phyloP scores from a whole-genome alignment of 176 grass and related monocot species.

The Phragmites australis region DNA sequence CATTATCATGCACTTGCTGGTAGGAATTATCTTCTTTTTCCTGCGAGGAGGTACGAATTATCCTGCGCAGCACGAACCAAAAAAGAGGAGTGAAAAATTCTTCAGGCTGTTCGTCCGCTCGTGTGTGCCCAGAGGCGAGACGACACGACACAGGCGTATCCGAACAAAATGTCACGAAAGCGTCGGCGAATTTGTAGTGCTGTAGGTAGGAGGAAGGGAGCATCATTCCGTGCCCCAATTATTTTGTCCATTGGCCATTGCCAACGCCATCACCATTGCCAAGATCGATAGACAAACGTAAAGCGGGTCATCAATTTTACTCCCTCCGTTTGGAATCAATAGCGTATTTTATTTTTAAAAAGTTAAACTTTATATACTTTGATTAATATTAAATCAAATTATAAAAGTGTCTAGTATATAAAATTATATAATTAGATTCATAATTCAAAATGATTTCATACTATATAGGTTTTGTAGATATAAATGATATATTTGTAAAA shows the following conservation, averaged over 20 bases:
- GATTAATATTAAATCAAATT: too few relatives aligned
- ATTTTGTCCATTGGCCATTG: neutral
- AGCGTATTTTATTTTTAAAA: too few relatives aligned
- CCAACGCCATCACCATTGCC: neutral
- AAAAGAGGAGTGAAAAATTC: neutral
- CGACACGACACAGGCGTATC: neutral
- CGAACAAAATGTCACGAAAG: too few relatives aligned
- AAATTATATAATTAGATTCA: too few relatives aligned
- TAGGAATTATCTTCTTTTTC: neutral
- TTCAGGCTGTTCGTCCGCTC: neutral
- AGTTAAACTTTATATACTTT: too few relatives aligned
- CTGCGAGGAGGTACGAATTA: neutral
- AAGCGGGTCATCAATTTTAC: neutral
- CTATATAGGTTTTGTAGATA: too few relatives aligned
- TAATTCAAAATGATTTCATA: too few relatives aligned
- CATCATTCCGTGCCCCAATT: neutral
- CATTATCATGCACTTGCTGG: neutral
- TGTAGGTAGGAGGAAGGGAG: neutral
- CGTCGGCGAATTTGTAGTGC: too few relatives aligned
- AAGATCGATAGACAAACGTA: slow-evolving; percentile 31
- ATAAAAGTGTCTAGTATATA: too few relatives aligned
- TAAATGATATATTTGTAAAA: too few relatives aligned
- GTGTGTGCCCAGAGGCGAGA: neutral
- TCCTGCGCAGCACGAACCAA: neutral
- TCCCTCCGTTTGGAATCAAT: too few relatives aligned